Evolutionary conservation across 768 basidiomycete genomes (phyloP).

Genomic region (Porphyrellus cyaneotinctus): DNA sequence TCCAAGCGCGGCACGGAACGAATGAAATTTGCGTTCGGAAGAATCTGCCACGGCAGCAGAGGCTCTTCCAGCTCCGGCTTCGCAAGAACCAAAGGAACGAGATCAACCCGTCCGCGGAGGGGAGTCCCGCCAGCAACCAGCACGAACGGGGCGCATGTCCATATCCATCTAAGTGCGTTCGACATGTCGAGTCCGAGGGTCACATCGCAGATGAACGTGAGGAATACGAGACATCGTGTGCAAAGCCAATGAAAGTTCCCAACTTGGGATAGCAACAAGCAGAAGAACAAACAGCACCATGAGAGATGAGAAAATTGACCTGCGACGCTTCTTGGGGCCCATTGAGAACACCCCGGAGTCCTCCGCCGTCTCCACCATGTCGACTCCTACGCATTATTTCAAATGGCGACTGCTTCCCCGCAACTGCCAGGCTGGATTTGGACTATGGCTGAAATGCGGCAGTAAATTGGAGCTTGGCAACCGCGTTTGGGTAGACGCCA

Average conservation of each 20-base stretch:
- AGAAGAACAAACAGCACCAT: constrained; percentile 16
- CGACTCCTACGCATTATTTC: constrained; percentile 16
- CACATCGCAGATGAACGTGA: constrained; percentile 21
- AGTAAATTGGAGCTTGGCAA: constrained; percentile 23
- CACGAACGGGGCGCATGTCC: background rate
- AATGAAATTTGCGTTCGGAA: constrained; percentile 4
- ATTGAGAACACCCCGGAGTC: constrained; percentile 13
- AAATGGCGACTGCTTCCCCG: constrained; percentile 17
- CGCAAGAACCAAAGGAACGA: constrained; percentile 10
- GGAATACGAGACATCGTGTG: constrained; percentile 14
- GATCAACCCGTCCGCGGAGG: constrained; percentile 26
- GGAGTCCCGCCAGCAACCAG: constrained; percentile 9
- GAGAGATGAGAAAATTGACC: constrained; percentile 17
- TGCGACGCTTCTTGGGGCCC: constrained; percentile 9
- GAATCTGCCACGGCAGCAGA: constrained; percentile 7
- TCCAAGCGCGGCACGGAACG: constrained; percentile 5
- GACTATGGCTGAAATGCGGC: constrained; percentile 13
- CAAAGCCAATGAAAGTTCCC: constrained; percentile 10
- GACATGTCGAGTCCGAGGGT: constrained; percentile 14
- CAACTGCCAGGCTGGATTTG: constrained; percentile 18
- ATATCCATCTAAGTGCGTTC: constrained; percentile 8
- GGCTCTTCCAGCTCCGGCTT: constrained; percentile 12
- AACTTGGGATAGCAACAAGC: constrained; percentile 22
- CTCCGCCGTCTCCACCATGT: constrained; percentile 9
- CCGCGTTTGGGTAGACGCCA: constrained; percentile 13